phyloP scores from a whole-genome alignment of 108 stramenopile genomes.

The Nitzschia sp. region DNA sequence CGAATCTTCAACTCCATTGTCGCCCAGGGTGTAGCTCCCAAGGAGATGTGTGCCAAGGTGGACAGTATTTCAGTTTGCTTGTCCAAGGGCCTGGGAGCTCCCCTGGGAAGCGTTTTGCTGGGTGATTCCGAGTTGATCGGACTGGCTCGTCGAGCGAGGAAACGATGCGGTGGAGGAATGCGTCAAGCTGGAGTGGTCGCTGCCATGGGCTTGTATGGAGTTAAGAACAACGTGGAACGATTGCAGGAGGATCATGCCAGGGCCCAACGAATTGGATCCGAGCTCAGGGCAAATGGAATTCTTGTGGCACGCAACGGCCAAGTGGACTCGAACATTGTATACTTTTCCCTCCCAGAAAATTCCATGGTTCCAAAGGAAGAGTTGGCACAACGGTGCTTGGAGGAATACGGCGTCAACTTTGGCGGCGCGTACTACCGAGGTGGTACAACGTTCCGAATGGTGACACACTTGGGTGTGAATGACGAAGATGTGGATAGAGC shows the following conservation, averaged over 20 bases:
- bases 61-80: slow-evolving; percentile 93
- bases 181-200: slow-evolving; percentile 93
- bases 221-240: slow-evolving; percentile 79
- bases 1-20: slow-evolving; percentile 92
- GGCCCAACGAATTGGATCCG: slow-evolving; percentile 61
- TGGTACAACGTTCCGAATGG: slow-evolving; percentile 69
- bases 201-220: slow-evolving; percentile 85
- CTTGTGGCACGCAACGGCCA: slow-evolving; percentile 51
- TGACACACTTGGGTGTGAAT: slow-evolving; percentile 71
- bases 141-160: slow-evolving; percentile 84
- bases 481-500: slow-evolving; percentile 58
- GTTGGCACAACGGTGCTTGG: slow-evolving; percentile 32
- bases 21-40: slow-evolving; percentile 47
- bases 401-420: slow-evolving; percentile 63
- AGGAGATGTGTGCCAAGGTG: slow-evolving; percentile 56
- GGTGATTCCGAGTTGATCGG: slow-evolving; percentile 75
- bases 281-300: slow-evolving; percentile 58
- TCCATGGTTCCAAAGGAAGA: slow-evolving; percentile 50
- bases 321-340: slow-evolving; percentile 84
- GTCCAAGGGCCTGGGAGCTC: slow-evolving; percentile 96
- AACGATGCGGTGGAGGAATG: slow-evolving; percentile 97
- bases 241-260: slow-evolving; percentile 80
- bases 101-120: slow-evolving; percentile 90
- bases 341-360: slow-evolving; percentile 70
- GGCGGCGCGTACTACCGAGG: slow-evolving; percentile 68